Conservation (phyloP, 345 rosid genomes). For the Salix udensis region DNA sequence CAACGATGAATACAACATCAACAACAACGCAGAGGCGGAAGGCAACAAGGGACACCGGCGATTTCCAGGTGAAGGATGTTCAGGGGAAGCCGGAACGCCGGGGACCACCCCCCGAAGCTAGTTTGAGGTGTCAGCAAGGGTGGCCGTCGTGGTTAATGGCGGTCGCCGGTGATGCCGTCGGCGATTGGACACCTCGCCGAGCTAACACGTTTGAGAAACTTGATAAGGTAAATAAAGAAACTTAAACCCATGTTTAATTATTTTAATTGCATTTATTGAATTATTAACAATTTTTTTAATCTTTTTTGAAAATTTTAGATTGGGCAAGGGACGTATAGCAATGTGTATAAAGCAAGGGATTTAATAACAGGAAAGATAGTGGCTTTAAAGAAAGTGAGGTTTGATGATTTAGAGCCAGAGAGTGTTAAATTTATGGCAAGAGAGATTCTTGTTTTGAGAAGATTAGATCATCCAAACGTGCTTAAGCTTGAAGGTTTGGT, state of each 20-base stretch:
- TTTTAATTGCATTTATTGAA: background rate
- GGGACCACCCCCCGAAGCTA: conserved; percentile 18
- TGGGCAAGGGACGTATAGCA: conserved; percentile 94
- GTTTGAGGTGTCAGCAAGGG: conserved; percentile 37
- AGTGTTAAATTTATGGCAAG: conserved; percentile 94
- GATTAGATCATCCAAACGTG: conserved; percentile 79
- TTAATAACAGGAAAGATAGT: conserved; percentile 75
- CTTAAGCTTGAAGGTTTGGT: conserved; percentile 85
- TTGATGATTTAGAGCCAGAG: conserved; percentile 87
- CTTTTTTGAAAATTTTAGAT: conserved; percentile 40
- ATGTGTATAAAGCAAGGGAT: conserved; percentile 91
- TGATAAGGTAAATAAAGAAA: conserved; percentile 53
- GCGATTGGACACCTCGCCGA: conserved; percentile 73
- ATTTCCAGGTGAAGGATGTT: conserved; percentile 30
- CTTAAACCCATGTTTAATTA: background rate
- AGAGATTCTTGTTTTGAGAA: conserved; percentile 75
- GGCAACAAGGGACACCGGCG: conserved; percentile 30
- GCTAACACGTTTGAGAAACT: conserved; percentile 79
- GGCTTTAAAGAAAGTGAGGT: conserved; percentile 90
- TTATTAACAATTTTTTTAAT: background rate
- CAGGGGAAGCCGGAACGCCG: conserved; percentile 33
- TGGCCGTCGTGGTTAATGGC: conserved; percentile 88
- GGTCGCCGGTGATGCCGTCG: conserved; percentile 70
- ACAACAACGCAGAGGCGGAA: conserved; percentile 22
- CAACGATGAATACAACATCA: background rate